Base-by-base conservation (phyloP, 805 yeast species). In the Saccharomycopsis javanensis region DNA sequence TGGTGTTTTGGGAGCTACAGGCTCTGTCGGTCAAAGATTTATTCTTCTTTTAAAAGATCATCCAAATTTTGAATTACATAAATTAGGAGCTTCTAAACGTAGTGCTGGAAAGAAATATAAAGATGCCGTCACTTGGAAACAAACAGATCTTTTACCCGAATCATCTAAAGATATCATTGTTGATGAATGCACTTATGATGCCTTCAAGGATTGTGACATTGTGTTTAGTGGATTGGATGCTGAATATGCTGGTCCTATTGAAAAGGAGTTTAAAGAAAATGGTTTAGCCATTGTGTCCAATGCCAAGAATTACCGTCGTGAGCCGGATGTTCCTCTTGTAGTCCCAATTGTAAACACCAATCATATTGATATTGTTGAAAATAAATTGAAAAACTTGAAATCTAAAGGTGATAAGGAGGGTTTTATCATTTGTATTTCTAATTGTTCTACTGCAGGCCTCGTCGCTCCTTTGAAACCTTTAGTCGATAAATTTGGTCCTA, bases 1-100 rank as follows among this genome's bases (percentile, higher is more conserved):
- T 64, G 99, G 99, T 75, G 97, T 94, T 64, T 77, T 92, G 61
- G 99, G 99, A 54, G 98, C 98, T 63, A 92, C 99, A 11, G 99
- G 99, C 55, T 84, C 96, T 48, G 99, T 94, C 38, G 99, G 99
- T 57, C 99, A 94, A 72, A 80, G 98, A 65, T 94, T 94, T 69
- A 91, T 94, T 60, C 75, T 92, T 52, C 75, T 94, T 53, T 76
- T 94, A 62, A 79, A 90, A 2, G 74, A 86, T 61, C 97, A 94
- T 69, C 98, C 98, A 27, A 88, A 88, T 60, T 90, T 94, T 66
- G 89, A 89, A 70, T 72, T 94, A 50, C 77, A 79, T 57, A 94
- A 82, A 6, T 75, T 94, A 56, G 99, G 99, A 64, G 99, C 99
- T 3, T 88, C 97, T 20, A 67, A 88, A 18, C 82, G 98, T 69